Base-by-base conservation (phyloP, 208 protist species). In the Angomonas ambiguus region DNA sequence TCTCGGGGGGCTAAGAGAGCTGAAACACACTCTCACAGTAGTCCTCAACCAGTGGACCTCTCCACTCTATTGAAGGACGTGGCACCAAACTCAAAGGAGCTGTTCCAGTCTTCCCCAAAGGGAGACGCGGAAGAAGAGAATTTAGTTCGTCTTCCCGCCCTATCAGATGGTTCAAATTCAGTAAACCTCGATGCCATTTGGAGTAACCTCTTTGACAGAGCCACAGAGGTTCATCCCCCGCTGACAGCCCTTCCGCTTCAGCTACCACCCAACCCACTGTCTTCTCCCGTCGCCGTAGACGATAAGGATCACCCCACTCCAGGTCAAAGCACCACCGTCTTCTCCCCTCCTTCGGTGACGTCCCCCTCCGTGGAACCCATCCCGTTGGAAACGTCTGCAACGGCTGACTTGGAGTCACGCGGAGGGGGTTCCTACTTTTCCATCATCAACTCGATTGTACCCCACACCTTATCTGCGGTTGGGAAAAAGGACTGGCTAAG, bases 401-500 rank as follows among this genome's bases (percentile, higher is more conserved):
- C n/a, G n/a, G n/a, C n/a, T n/a, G n/a, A n/a, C n/a, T n/a, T n/a
- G n/a, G n/a, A n/a, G n/a, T n/a, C n/a, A n/a, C n/a, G n/a, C 35
- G 35, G 8, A 59, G 6, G 53, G 25, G 53, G 53, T 59, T 20
- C 18, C 16, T 79, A 71, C 51, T 79, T 79, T 42, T 45, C 31
- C n/a, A 71, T 79, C 27, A n/a, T 79, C 2, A 60, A 53, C 41
- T 6, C 58, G 32, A n/a, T 59, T 32, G 31, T 42, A 25, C 33
- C 51, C 20, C 25, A 56, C 0, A 24, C 45, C 2, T 0, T 16
- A 5, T 22, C 31, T 0, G 51, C 62, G 1, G 48, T 71, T 48
- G 55, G 57, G 35, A 64, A 58, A 53, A 35, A 63, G 0, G 66
- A 30, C 45, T 92, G 82, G 80, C 53, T 79, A 2, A 28, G 48